Evolutionary conservation across 2,329 filamentous ascomycete genomes (phyloP), one percentile per base, ranked within the genome.

Genomic region (Exophiala aquamarina): DNA sequence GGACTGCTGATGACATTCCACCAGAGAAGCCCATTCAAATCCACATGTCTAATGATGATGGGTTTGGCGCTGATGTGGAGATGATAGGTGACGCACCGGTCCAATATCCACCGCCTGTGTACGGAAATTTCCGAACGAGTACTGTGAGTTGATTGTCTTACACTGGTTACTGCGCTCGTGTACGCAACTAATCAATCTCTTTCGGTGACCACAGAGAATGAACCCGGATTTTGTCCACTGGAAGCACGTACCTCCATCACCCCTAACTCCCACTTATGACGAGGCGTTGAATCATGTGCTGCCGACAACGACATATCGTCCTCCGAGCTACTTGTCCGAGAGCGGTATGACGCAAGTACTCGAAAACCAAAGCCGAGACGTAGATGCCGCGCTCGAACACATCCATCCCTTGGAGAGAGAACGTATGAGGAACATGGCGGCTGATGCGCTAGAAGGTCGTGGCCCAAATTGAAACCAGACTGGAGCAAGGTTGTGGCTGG

Each of bases 201-300:
- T 34, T 48, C 41, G 42, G 29, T 28, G 43, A 14, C 43, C 31
- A 4, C 4, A 87, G 80, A 78, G 87, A 38, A 85, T 90, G 23
- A 86, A 95, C 60, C 89, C 89, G 1, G 81, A 92, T 61, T 74
- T 89, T 11, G 74, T 95, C 19, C 89, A 87, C 63, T 94, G 89
- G 89, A 83, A 86, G 65, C 80, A 85, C 29, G 86, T 48, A 6
- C 45, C 44, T n/a, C 54, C 54, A 2, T 55, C 56, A n/a, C 56
- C 56, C 5, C 32, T 50, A 23, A 59, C 56, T 14, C 56, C 56
- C 2, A 59, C 54, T 2, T 59, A 59, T 41, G 54, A 57, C 34
- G 49, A 59, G 41, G 56, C 56, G 2, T 10, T 57, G 49, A 49
- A 32, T 9, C 38, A 53, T 9, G 41, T 55, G 6, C 54, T 49